Evolutionary conservation across 2,329 filamentous ascomycete genomes (phyloP).

Genomic region (Fusarium tanahbumbuense): DNA sequence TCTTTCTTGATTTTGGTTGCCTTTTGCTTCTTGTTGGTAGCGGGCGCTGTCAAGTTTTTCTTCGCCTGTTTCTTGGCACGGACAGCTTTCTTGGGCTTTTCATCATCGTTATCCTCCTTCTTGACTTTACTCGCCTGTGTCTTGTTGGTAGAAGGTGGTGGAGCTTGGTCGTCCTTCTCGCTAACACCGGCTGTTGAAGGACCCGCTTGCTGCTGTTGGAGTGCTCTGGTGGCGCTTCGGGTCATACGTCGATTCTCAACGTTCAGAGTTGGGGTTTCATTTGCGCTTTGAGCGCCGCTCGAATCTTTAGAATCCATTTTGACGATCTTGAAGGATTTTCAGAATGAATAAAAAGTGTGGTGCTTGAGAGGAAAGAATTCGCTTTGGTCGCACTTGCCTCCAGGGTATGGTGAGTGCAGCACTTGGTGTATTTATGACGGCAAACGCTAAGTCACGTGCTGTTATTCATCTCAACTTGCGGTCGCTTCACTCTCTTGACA

Average conservation of each 20-base stretch:
- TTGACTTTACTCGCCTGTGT: neutral
- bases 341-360: neutral
- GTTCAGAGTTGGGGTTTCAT: neutral
- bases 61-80: neutral
- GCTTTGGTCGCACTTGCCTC: slow-evolving; percentile 1
- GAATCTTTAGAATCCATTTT: slow-evolving; percentile 16
- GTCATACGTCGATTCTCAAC: neutral
- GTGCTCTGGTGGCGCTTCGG: neutral
- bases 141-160: neutral
- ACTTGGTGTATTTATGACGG: neutral
- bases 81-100: neutral
- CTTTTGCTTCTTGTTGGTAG: neutral
- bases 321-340: neutral
- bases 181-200: neutral
- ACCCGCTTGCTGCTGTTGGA: neutral
- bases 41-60: neutral
- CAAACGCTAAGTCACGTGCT: slow-evolving; percentile 24
- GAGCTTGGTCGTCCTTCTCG: neutral
- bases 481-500: neutral
- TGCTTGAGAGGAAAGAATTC: neutral
- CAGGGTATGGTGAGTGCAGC: slow-evolving; percentile 18
- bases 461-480: neutral
- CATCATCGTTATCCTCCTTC: rapidly evolving
- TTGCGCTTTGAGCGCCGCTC: neutral
- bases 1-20: neutral